Evolutionary conservation across 2,329 filamentous ascomycete genomes (phyloP).

Genomic region (Teratosphaeria epicoccoides): DNA sequence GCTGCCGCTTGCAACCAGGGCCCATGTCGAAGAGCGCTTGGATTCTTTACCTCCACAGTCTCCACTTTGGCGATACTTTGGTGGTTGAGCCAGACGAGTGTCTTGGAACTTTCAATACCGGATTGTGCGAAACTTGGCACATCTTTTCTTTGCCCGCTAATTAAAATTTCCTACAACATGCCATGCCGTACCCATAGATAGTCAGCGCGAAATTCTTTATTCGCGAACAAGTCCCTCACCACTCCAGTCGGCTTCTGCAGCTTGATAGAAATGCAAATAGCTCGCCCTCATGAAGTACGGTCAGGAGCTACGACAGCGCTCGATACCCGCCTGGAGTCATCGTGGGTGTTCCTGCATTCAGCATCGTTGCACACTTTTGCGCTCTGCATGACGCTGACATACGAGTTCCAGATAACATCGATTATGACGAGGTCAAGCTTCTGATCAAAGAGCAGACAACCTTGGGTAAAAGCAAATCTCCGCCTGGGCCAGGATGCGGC

Average conservation of each 20-base stretch:
- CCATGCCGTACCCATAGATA: not conserved
- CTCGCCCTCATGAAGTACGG: conserved; percentile 86
- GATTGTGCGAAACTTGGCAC: not conserved
- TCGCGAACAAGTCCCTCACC: not conserved
- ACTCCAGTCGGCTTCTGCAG: not conserved
- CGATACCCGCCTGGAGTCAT: conserved; percentile 71
- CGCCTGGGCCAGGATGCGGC: conserved; percentile 61
- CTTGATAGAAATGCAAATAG: too few relatives aligned
- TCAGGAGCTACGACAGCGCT: conserved; percentile 60
- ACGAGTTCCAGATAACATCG: conserved; percentile 58
- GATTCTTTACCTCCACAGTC: not conserved
- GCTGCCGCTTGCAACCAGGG: not conserved
- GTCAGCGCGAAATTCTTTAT: not conserved
- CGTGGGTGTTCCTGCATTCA: conserved; percentile 40
- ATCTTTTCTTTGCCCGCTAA: not conserved
- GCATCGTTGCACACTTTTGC: not conserved
- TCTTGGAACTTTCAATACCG: not conserved
- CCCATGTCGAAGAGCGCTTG: not conserved
- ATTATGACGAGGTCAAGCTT: conserved; percentile 79
- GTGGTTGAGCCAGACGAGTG: not conserved
- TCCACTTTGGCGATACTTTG: too few relatives aligned
- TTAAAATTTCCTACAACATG: not conserved
- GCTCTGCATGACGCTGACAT: conserved; percentile 2
- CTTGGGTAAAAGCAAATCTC: conserved; percentile 55
- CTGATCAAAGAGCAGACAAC: conserved; percentile 74